Conservation (phyloP, 352 stramenopile genomes). For the Globisporangium cylindrosporum region DNA sequence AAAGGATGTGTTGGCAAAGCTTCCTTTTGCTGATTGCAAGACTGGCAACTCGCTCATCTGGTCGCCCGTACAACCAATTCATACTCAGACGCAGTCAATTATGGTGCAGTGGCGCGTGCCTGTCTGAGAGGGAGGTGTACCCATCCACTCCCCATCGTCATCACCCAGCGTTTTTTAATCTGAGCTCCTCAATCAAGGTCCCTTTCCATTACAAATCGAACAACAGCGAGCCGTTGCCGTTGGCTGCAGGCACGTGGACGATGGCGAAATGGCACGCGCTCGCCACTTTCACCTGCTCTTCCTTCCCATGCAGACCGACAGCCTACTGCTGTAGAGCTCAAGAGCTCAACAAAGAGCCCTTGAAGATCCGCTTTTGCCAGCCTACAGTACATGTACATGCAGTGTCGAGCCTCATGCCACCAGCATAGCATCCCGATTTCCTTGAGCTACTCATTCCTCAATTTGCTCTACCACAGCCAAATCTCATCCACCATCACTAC, state of each 20-base stretch:
- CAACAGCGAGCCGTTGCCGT: neutral
- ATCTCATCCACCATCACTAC: neutral
- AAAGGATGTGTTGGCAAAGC: neutral
- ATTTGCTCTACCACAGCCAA: constrained; percentile 4
- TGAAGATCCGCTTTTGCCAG: neutral
- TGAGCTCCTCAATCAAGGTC: neutral
- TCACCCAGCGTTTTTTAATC: constrained; percentile 9
- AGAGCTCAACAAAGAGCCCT: constrained; percentile 8
- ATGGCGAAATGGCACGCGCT: constrained; percentile 2
- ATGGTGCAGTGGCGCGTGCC: neutral
- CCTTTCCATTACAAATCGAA: neutral
- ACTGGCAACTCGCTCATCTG: constrained; percentile 5
- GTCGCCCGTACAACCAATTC: neutral
- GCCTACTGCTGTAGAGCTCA: too few species aligned
- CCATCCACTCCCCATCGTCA: constrained; percentile 2
- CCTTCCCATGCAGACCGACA: neutral
- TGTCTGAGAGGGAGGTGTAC: neutral
- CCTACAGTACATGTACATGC: neutral
- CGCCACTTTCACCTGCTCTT: neutral
- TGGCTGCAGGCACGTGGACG: constrained; percentile 5
- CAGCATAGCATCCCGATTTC: neutral
- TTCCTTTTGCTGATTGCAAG: too few species aligned
- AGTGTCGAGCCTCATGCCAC: neutral
- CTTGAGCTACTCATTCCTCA: constrained; percentile 1
- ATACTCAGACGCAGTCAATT: neutral